Conservation (phyloP, 495 filamentous ascomycete species). For the Daldinia loculata region DNA sequence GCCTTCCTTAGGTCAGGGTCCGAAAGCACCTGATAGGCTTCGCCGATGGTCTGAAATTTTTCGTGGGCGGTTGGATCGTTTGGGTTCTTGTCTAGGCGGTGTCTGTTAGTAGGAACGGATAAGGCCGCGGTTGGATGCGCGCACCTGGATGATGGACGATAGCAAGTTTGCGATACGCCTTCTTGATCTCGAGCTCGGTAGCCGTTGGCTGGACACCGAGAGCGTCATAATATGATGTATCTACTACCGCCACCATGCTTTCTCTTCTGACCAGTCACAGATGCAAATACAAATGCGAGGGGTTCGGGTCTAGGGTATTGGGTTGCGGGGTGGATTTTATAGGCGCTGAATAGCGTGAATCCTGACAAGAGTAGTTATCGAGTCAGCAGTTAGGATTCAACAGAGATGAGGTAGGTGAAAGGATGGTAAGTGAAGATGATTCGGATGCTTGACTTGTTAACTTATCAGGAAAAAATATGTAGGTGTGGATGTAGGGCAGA, state of each 20-base stretch:
- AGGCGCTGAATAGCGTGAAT: background rate
- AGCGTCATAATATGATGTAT: slow-evolving; percentile 89
- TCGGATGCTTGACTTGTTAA: background rate
- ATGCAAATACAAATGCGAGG: background rate
- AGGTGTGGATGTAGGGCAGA: background rate
- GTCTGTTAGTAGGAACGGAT: slow-evolving; percentile 3
- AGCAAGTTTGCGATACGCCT: slow-evolving; percentile 96
- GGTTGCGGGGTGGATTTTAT: background rate
- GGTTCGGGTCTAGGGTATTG: background rate
- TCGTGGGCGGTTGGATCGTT: slow-evolving; percentile 93
- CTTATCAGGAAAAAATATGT: background rate
- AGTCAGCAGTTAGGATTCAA: background rate
- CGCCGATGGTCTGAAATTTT: slow-evolving; percentile 93
- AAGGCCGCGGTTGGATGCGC: slow-evolving; percentile 3
- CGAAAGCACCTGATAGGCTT: slow-evolving; percentile 97
- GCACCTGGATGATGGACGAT: slow-evolving; percentile 73
- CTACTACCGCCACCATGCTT: slow-evolving; percentile 87
- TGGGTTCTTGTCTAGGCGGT: slow-evolving; percentile 89
- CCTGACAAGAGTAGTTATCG: background rate
- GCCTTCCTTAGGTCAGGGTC: slow-evolving; percentile 83
- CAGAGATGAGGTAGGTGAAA: background rate
- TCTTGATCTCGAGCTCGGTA: slow-evolving; percentile 97
- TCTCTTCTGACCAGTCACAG: slow-evolving; percentile 10
- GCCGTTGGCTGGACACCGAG: slow-evolving; percentile 88
- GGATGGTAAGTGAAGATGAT: background rate